These are phyloP conservation scores for Maudiozyma bulderi DNA, from an alignment of 805 yeast genomes.

Conservation along the genomic window DNA sequence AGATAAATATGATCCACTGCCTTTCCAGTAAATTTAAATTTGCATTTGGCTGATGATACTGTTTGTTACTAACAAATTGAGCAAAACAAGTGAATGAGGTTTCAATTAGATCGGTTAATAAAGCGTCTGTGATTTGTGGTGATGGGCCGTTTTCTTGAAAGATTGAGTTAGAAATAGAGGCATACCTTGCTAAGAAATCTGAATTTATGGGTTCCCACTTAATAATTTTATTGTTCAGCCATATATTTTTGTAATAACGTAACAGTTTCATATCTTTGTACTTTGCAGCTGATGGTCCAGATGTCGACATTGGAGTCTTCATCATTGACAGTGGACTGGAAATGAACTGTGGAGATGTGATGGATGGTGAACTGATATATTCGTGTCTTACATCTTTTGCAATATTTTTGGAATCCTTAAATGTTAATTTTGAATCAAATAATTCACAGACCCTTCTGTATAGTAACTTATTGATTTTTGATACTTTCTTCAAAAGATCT, in stretches of 20 bases:
- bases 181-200: constrained; percentile 25
- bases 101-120: constrained; percentile 25
- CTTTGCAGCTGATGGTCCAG: constrained; percentile 6
- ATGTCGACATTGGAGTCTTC: constrained; percentile 7
- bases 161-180: constrained; percentile 28
- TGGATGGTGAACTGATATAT: constrained; percentile 19
- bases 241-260: constrained; percentile 29
- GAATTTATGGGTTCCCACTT: constrained; percentile 28
- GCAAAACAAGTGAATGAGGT: constrained; percentile 34
- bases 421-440: constrained; percentile 17
- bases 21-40: constrained; percentile 27
- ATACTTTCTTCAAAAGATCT: constrained; percentile 13
- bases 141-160: constrained; percentile 22
- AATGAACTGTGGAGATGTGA: constrained; percentile 24
- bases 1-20: constrained; percentile 38
- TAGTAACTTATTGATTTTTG: constrained; percentile 19
- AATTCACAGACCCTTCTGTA: constrained; percentile 14
- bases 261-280: constrained; percentile 24
- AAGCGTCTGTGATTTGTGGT: constrained; percentile 13
- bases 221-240: constrained; percentile 31
- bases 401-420: constrained; percentile 9
- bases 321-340: constrained; percentile 20
- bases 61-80: constrained; percentile 37
- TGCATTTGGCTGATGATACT: constrained; percentile 30
- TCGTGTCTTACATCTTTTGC: constrained; percentile 10